Conservation (phyloP, 2,329 filamentous ascomycete species). For the Epichloe coenophiala region DNA sequence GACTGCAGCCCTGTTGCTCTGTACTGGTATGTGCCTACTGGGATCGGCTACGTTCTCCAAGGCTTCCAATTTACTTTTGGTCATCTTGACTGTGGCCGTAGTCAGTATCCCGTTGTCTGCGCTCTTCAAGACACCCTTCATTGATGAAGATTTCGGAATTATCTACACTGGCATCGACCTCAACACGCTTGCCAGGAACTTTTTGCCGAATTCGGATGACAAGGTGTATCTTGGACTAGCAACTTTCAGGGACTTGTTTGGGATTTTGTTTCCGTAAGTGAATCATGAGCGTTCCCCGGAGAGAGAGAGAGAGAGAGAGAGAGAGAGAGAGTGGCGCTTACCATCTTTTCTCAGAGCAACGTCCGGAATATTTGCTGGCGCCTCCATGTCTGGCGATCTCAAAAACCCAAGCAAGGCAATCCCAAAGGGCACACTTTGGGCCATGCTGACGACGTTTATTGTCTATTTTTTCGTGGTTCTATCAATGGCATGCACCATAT, state of each 20-base stretch:
- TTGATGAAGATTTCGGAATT: constrained; percentile 45
- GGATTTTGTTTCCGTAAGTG: constrained; percentile 60
- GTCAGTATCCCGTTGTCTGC: constrained; percentile 75
- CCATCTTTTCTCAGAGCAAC: constrained; percentile 24
- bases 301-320: too few relatives aligned
- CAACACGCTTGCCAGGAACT: constrained; percentile 58
- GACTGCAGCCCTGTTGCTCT: constrained; percentile 56
- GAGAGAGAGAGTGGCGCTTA: constrained; percentile 13
- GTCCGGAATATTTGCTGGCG: constrained; percentile 53
- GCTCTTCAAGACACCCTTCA: constrained; percentile 53
- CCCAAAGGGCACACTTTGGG: constrained; percentile 69
- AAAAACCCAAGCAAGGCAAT: constrained; percentile 74
- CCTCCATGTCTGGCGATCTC: constrained; percentile 82
- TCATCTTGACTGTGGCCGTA: constrained; percentile 58
- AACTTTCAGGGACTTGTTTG: constrained; percentile 72
- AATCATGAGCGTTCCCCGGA: background rate
- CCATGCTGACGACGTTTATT: constrained; percentile 61
- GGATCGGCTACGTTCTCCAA: constrained; percentile 70
- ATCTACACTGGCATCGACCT: constrained; percentile 67
- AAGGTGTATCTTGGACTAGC: constrained; percentile 48
- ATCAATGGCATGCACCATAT: constrained; percentile 64
- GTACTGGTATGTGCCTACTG: constrained; percentile 62
- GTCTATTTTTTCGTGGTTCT: constrained; percentile 66
- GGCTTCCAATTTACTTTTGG: constrained; percentile 63
- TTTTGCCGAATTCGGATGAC: constrained; percentile 55